Conservation (phyloP, 768 basidiomycete species). For the Coprinellus micaceus region DNA sequence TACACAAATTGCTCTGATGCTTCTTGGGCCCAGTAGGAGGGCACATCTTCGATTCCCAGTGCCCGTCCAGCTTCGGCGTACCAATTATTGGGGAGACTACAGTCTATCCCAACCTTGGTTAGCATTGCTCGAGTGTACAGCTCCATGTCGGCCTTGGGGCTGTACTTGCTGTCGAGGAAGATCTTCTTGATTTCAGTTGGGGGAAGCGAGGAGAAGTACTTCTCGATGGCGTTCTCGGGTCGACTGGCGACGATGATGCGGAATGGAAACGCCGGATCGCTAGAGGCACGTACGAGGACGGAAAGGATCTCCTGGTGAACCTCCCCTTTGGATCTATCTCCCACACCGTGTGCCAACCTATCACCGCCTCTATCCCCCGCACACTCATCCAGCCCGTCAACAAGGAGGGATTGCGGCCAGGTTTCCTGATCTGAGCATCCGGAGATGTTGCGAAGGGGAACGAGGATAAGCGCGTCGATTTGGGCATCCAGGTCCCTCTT, state of each 20-base stretch:
- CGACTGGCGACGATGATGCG: background rate
- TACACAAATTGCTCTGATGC: too few relatives aligned
- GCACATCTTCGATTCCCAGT: too few relatives aligned
- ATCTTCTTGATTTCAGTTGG: too few relatives aligned
- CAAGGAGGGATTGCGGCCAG: slow-evolving; percentile 12
- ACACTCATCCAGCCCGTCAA: slow-evolving; percentile 30
- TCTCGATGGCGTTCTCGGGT: background rate
- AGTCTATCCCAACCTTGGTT: too few relatives aligned
- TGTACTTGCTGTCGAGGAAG: too few relatives aligned
- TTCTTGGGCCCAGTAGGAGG: too few relatives aligned
- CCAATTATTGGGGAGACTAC: too few relatives aligned
- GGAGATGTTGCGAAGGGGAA: slow-evolving; percentile 6
- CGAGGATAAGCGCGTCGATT: slow-evolving; percentile 15
- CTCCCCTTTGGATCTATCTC: background rate
- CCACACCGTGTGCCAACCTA: background rate
- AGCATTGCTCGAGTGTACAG: too few relatives aligned
- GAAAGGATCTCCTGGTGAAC: background rate
- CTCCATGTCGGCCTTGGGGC: too few relatives aligned
- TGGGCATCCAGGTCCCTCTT: slow-evolving; percentile 14
- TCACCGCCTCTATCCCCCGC: background rate
- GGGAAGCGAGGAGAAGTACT: background rate
- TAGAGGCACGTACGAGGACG: background rate
- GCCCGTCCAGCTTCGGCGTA: too few relatives aligned
- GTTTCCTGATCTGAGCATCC: background rate
- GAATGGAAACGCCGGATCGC: background rate